Base-by-base conservation (phyloP, 1,139 yeast species). In the Eremothecium gossypii region DNA sequence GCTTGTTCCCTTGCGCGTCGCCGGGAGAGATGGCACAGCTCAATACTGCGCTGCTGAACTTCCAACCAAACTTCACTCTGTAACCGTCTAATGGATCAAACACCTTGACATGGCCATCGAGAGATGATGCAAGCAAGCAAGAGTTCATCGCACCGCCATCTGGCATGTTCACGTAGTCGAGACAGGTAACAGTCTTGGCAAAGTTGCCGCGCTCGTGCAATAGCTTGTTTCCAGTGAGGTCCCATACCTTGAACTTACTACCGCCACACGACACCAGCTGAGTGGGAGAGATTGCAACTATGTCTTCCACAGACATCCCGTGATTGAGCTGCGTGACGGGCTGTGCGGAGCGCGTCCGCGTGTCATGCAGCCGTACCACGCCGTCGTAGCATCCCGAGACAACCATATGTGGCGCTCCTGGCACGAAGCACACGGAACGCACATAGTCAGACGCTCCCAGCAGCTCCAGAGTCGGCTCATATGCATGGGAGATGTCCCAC, bases 321-420 rank as follows among this genome's bases (percentile, higher is more conserved):
- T 80, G 89, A n/a, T 57, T 52, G 34, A 61, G 45, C 6, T 60
- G 61, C 20, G 72, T 65, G n/a, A 74, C 72, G 20, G 79, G 77
- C 2, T 60, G 51, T n/a, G 64, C 49, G 10, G 64, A 54, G 11
- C 70, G 66, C n/a, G 70, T 69, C 61, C 98, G 74, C 4, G 93
- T 74, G 63, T 91, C 98, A 57, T 83, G 89, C n/a, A 93, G 64
- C 53, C 97, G 71, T 6, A 91, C 82, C 30, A 70, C 63, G 8
- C 96, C 95, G 64, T 91, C 98, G 60, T 91, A 91, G 58, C 94
- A 86, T 35, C 98, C 98, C 1, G 96, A 85, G n/a, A 83, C 80
- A 17, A 89, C 69, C 51, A 87, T 68, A 55, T 83, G 83, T 11
- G 70, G 59, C 14, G 61, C 59, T 12, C 58, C 58, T 3, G 93